Percentiles rank a stretch among this genome's conserved stretches.
These are phyloP conservation scores for Fraxinus dipetala DNA, from an alignment of 305 asterid genomes.

Conservation along the genomic window DNA sequence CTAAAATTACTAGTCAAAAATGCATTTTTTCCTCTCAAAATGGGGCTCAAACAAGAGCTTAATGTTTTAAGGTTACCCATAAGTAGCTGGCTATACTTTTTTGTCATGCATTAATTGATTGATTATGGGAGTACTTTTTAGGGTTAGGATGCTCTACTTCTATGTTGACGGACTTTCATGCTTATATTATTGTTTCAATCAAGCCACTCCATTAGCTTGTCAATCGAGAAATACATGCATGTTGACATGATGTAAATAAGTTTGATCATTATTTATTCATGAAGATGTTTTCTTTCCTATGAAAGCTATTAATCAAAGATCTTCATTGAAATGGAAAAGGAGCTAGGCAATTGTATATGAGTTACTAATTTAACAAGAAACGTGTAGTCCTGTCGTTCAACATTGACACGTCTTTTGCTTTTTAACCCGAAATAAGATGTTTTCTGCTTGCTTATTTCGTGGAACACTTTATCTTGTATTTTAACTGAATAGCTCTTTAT, in stretches of 20 bases:
- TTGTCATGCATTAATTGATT: not conserved
- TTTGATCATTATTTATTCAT: not conserved
- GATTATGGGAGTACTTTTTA: not conserved
- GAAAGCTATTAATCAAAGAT: not conserved
- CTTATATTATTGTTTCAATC: not conserved
- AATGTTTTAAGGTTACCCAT: not conserved
- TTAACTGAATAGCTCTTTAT: slow-evolving; percentile 28
- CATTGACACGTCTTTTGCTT: not conserved
- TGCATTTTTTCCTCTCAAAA: too few relatives aligned
- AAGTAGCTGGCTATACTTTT: not conserved
- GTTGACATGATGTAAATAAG: not conserved
- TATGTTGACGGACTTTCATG: not conserved
- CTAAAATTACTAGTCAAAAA: too few relatives aligned
- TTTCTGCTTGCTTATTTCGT: not conserved
- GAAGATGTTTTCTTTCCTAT: not conserved
- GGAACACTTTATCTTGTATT: not conserved
- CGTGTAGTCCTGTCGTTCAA: not conserved
- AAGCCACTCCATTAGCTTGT: not conserved
- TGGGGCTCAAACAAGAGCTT: too few relatives aligned
- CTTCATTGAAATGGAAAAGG: not conserved
- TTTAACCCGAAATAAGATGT: not conserved
- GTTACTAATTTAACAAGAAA: not conserved
- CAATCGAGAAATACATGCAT: not conserved
- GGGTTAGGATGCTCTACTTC: not conserved
- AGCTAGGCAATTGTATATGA: not conserved